Conservation (phyloP, 2,329 filamentous ascomycete genomes). For the Cercospora brassicicola region DNA sequence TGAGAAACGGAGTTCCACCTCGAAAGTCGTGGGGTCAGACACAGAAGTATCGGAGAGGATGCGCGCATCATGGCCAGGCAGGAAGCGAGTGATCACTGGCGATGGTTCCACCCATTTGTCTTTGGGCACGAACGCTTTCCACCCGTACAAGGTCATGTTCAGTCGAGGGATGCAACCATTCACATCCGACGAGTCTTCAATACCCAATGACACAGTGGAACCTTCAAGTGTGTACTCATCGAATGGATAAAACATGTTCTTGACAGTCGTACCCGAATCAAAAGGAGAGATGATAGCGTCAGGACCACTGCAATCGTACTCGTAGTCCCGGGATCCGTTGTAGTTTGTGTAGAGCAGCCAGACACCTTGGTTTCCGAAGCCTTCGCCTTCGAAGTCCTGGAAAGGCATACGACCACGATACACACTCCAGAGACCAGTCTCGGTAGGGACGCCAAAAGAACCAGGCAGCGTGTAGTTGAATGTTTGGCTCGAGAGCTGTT, state of each 20-base stretch:
- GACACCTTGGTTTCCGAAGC: slow-evolving; percentile 49
- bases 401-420: slow-evolving; percentile 53
- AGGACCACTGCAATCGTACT: slow-evolving; percentile 57
- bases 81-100: slow-evolving; percentile 61
- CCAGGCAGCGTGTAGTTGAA: slow-evolving; percentile 53
- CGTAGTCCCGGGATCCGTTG: slow-evolving; percentile 53
- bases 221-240: slow-evolving; percentile 55
- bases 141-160: slow-evolving; percentile 58
- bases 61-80: slow-evolving; percentile 62
- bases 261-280: slow-evolving; percentile 55
- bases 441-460: slow-evolving; percentile 54
- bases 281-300: slow-evolving; percentile 60
- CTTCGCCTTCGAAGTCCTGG: slow-evolving; percentile 52
- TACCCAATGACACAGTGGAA: slow-evolving; percentile 49
- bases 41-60: slow-evolving; percentile 51
- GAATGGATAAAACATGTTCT: slow-evolving; percentile 64
- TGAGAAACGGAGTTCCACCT: slow-evolving; percentile 60
- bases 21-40: slow-evolving; percentile 41
- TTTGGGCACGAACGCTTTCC: slow-evolving; percentile 60
- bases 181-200: slow-evolving; percentile 49
- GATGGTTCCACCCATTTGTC: slow-evolving; percentile 52
- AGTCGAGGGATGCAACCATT: slow-evolving; percentile 60
- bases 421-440: slow-evolving; percentile 63
- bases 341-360: slow-evolving; percentile 57
- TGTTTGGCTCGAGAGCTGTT: slow-evolving; percentile 59